A percentile compares a stretch with the other conserved stretches of the same genome.
Conservation (phyloP, 768 basidiomycete genomes). For the Postia placenta region DNA sequence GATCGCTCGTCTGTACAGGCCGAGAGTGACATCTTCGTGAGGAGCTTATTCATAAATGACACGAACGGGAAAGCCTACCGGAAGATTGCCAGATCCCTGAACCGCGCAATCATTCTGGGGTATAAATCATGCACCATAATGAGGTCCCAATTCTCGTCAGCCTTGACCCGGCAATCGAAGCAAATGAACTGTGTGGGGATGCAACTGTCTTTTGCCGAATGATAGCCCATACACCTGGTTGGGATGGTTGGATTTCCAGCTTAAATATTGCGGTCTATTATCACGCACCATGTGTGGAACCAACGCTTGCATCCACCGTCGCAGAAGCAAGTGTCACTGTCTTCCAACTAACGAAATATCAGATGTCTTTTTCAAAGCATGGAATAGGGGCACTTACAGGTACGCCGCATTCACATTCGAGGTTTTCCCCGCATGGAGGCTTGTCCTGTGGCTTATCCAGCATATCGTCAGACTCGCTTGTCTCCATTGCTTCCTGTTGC, state of each 20-base stretch:
- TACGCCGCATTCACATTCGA: conserved; percentile 71
- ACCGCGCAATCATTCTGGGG: conserved; percentile 54
- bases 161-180: conserved; percentile 69
- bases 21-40: neutral
- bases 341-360: conserved; percentile 41
- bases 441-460: conserved; percentile 12
- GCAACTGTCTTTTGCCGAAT: conserved; percentile 49
- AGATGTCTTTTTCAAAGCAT: neutral
- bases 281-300: conserved; percentile 69
- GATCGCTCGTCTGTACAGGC: conserved; percentile 49
- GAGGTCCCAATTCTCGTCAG: conserved; percentile 64
- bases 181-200: conserved; percentile 61
- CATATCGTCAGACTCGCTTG: neutral
- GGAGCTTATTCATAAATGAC: neutral
- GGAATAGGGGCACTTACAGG: conserved; percentile 31
- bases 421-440: conserved; percentile 21
- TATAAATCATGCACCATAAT: conserved; percentile 52
- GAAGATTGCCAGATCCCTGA: conserved; percentile 64
- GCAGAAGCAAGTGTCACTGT: conserved; percentile 48
- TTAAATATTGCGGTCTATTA: neutral
- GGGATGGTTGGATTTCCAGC: no score
- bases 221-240: conserved; percentile 63
- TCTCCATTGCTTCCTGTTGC: no score
- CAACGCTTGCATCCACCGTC: conserved; percentile 69
- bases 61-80: conserved; percentile 36